Conservation (phyloP, 2,329 filamentous ascomycete genomes). For the Penicillium sp. region DNA sequence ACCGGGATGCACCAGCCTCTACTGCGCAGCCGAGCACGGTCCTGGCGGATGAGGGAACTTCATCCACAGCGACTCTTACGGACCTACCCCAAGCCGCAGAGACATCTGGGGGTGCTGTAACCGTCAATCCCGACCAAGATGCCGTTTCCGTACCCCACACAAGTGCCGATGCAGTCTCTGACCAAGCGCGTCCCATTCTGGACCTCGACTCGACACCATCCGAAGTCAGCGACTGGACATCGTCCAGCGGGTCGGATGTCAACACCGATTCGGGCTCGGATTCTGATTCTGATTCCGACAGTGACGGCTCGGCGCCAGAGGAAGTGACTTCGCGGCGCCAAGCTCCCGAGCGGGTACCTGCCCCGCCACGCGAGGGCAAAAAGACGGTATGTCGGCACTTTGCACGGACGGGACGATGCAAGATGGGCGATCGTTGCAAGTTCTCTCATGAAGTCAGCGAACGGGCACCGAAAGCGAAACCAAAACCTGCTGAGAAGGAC, state of each 20-base stretch:
- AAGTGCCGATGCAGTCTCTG: background rate
- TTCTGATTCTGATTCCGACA: constrained; percentile 17
- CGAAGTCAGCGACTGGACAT: constrained; percentile 34
- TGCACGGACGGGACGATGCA: constrained; percentile 37
- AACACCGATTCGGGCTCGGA: constrained; percentile 23
- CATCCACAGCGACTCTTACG: background rate
- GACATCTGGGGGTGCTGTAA: background rate
- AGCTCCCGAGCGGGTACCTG: constrained; percentile 35
- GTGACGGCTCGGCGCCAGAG: constrained; percentile 37
- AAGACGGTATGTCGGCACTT: constrained; percentile 38
- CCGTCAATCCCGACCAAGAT: background rate
- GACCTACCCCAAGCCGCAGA: background rate
- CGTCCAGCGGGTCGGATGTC: constrained; percentile 31
- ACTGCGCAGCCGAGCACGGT: background rate
- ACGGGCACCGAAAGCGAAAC: constrained; percentile 23
- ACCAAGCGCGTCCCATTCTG: constrained; percentile 8
- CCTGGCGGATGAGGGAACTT: background rate
- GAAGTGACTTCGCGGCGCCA: constrained; percentile 36
- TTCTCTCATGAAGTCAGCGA: constrained; percentile 38
- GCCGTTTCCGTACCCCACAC: background rate
- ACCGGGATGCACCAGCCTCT: background rate
- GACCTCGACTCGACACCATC: constrained; percentile 15
- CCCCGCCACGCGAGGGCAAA: constrained; percentile 32
- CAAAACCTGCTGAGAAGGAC: constrained; percentile 18
- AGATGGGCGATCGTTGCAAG: constrained; percentile 37